A percentile compares a stretch with the other conserved stretches of the same genome.
Conservation (phyloP, 495 filamentous ascomycete species). For the Penicillium coprophilum region DNA sequence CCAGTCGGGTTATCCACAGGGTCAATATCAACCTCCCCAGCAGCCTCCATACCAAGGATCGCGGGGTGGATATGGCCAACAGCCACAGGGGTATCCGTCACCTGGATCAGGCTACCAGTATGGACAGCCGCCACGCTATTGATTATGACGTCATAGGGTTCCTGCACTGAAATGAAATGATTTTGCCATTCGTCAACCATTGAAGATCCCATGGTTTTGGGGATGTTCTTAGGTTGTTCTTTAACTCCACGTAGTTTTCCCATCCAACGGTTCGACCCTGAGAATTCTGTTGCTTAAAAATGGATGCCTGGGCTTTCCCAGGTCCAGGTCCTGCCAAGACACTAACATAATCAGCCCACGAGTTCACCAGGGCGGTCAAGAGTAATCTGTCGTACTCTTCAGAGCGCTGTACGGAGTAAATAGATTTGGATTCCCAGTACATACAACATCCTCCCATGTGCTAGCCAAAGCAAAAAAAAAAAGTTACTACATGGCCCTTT, state of each 20-base stretch:
- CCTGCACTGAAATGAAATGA: not conserved
- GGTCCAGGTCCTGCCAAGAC: not conserved
- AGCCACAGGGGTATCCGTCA: slow-evolving; percentile 23
- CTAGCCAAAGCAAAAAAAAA: too few species aligned
- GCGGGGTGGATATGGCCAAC: slow-evolving; percentile 27
- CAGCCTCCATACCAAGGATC: slow-evolving; percentile 18
- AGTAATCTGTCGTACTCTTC: too few species aligned
- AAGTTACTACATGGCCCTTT: too few species aligned
- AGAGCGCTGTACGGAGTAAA: too few species aligned
- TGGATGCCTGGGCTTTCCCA: not conserved
- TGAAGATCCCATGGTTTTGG: too few species aligned
- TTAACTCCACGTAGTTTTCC: not conserved
- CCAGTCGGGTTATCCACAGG: slow-evolving; percentile 20
- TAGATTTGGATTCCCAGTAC: too few species aligned
- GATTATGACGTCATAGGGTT: slow-evolving; percentile 19
- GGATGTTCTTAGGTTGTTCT: not conserved
- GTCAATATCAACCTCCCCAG: slow-evolving; percentile 10
- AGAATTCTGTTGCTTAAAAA: not conserved
- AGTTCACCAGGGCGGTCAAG: not conserved
- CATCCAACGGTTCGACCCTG: not conserved
- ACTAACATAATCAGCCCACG: slow-evolving; percentile 1
- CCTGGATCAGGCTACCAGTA: slow-evolving; percentile 7
- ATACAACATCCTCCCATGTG: too few species aligned
- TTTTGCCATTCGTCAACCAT: slow-evolving; percentile 5
- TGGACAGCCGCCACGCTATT: slow-evolving; percentile 35